Percentiles rank a stretch among this genome's conserved stretches.
These are phyloP conservation scores for Chlorella sp. DNA, from an alignment of 139 green algal species.

Conservation along the genomic window DNA sequence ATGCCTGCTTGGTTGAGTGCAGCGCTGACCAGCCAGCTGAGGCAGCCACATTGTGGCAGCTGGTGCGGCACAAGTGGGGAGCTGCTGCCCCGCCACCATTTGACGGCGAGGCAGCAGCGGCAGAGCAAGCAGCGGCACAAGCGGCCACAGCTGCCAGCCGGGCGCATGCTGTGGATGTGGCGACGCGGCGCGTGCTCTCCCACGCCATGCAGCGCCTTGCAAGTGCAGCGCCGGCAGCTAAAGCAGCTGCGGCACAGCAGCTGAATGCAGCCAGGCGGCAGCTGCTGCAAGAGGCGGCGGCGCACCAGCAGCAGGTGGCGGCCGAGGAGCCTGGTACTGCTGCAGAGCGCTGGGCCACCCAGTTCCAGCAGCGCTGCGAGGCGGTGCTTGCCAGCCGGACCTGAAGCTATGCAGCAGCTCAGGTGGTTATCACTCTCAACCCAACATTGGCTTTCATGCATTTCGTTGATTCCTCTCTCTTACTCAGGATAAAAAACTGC, in stretches of 20 bases:
- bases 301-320: neutral
- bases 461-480: neutral
- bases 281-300: conserved; percentile 4
- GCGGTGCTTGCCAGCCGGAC: neutral
- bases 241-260: conserved; percentile 9
- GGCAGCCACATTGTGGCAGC: neutral
- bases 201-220: conserved; percentile 2
- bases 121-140: neutral
- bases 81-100: neutral
- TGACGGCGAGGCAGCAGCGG: neutral
- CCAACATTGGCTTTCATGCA: too few species aligned
- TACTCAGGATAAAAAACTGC: neutral
- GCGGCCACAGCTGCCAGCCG: conserved; percentile 9
- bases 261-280: neutral
- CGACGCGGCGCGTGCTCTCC: conserved; percentile 1
- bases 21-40: neutral
- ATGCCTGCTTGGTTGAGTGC: neutral
- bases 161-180: conserved; percentile 12
- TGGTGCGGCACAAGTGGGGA: conserved; percentile 8
- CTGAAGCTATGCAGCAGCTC: too few species aligned
- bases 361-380: neutral
- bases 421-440: too few species aligned
- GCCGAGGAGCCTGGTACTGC: neutral
- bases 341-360: neutral
- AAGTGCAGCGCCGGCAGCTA: neutral